Percentiles rank a stretch among this genome's conserved stretches.
Evolutionary conservation across 768 basidiomycete genomes (phyloP).

Genomic region (Lentinus brumalis): DNA sequence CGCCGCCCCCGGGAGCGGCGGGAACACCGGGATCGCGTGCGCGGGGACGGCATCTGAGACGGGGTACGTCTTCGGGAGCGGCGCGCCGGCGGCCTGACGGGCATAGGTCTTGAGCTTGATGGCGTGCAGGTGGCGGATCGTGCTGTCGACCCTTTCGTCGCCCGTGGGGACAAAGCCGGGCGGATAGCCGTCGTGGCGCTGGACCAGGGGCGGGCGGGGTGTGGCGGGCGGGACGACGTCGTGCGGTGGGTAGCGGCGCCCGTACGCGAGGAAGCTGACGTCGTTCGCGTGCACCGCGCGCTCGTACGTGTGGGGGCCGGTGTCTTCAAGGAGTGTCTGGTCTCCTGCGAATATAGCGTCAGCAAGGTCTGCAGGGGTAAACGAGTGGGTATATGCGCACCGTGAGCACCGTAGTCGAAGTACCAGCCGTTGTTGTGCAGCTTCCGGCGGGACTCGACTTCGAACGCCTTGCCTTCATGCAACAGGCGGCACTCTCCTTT

Average conservation of each 20-base stretch:
- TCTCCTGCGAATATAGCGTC: not conserved
- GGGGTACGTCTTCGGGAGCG: not conserved
- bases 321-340: not conserved
- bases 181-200: not conserved
- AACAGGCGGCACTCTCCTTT: slow-evolving; percentile 3
- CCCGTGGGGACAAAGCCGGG: slow-evolving; percentile 5
- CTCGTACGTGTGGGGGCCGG: too few relatives aligned
- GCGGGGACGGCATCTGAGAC: not conserved
- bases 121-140: too few relatives aligned
- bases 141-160: not conserved
- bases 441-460: not conserved
- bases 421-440: slow-evolving; percentile 12
- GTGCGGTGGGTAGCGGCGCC: not conserved
- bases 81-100: not conserved
- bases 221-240: not conserved
- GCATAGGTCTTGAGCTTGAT: not conserved
- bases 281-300: not conserved
- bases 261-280: not conserved
- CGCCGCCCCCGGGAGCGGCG: not conserved
- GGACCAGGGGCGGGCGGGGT: not conserved
- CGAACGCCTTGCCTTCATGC: not conserved
- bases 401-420: slow-evolving; percentile 1
- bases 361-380: not conserved
- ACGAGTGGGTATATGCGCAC: not conserved
- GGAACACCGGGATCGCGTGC: not conserved